A percentile compares a stretch with the other conserved stretches of the same genome.
phyloP scores from a whole-genome alignment of 2,329 filamentous ascomycete species.

The Periglandula ipomoeae region DNA sequence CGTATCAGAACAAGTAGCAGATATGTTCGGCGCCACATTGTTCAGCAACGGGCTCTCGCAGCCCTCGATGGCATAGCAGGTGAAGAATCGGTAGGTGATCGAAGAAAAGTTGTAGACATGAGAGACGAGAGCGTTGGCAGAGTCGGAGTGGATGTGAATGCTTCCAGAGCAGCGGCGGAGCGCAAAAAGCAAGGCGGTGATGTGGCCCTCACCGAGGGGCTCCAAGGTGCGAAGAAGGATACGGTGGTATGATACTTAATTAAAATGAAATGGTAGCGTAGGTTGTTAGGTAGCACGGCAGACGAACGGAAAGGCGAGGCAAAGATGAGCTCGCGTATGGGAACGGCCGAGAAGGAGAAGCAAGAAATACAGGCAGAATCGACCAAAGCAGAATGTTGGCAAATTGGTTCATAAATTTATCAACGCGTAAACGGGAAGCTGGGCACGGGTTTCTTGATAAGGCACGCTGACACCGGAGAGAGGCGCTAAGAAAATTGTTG shows the following conservation, averaged over 20 bases:
- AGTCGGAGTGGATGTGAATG: slow-evolving; percentile 4
- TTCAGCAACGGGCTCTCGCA: slow-evolving; percentile 9
- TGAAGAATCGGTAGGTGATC: slow-evolving; percentile 14
- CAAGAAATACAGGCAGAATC: background rate
- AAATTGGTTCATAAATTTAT: background rate
- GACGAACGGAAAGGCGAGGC: background rate
- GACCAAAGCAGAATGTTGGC: background rate
- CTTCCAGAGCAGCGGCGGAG: slow-evolving; percentile 7
- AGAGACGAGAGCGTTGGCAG: slow-evolving; percentile 6
- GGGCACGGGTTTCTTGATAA: background rate
- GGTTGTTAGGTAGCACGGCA: background rate
- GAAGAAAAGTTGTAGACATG: slow-evolving; percentile 11
- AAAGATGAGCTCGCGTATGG: background rate
- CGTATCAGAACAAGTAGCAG: slow-evolving; percentile 76
- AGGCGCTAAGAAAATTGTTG: slow-evolving; percentile 3
- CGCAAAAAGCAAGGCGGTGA: slow-evolving; percentile 4
- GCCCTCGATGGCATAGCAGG: slow-evolving; percentile 15
- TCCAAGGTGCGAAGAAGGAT: background rate
- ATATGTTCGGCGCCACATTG: slow-evolving; percentile 89
- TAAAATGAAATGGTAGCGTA: background rate
- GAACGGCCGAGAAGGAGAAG: background rate
- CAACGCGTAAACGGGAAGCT: background rate
- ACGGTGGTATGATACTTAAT: background rate
- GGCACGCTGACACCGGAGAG: background rate
- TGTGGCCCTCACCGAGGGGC: background rate